Percentiles rank a stretch among this genome's conserved stretches.
These are phyloP conservation scores for Termitomyces sp. DNA, from an alignment of 768 basidiomycete genomes.

Conservation along the genomic window DNA sequence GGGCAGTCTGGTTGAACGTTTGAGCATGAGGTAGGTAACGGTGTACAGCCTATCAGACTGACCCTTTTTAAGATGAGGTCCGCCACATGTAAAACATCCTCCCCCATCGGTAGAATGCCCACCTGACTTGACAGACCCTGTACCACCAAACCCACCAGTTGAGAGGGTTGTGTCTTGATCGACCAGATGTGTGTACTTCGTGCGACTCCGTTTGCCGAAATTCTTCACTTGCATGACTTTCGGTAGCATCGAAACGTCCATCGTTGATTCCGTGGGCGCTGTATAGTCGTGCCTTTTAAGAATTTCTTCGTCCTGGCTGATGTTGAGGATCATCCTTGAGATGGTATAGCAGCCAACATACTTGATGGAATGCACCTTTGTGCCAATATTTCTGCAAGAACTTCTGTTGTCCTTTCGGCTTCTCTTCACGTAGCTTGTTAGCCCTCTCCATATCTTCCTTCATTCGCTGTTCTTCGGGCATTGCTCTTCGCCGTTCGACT, in stretches of 20 bases:
- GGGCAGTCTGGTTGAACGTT: slow-evolving; percentile 40
- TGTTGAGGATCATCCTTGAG: not conserved
- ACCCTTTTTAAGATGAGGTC: slow-evolving; percentile 93
- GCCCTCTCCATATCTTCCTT: slow-evolving; percentile 91
- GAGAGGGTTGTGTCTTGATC: slow-evolving; percentile 86
- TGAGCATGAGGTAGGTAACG: not conserved
- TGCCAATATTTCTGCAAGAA: slow-evolving; percentile 99
- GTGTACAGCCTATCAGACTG: slow-evolving; percentile 8
- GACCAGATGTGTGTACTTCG: slow-evolving; percentile 94
- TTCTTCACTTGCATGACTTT: slow-evolving; percentile 97
- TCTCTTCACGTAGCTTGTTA: slow-evolving; percentile 77
- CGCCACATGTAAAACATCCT: slow-evolving; percentile 93
- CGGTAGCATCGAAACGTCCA: slow-evolving; percentile 87
- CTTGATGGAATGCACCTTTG: slow-evolving; percentile 98
- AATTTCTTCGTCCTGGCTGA: slow-evolving; percentile 73
- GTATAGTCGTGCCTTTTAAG: slow-evolving; percentile 83
- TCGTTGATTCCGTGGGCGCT: slow-evolving; percentile 82
- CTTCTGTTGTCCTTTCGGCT: slow-evolving; percentile 87
- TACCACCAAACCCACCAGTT: slow-evolving; percentile 65
- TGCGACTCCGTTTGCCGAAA: slow-evolving; percentile 88
- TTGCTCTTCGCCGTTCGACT: slow-evolving; percentile 83
- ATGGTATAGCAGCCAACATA: slow-evolving; percentile 24
- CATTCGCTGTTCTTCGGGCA: slow-evolving; percentile 91
- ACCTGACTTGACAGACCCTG: slow-evolving; percentile 49
- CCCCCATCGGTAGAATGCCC: slow-evolving; percentile 52